phyloP scores from a whole-genome alignment of 2,329 filamentous ascomycete genomes.

The Venturia oleaginea region DNA sequence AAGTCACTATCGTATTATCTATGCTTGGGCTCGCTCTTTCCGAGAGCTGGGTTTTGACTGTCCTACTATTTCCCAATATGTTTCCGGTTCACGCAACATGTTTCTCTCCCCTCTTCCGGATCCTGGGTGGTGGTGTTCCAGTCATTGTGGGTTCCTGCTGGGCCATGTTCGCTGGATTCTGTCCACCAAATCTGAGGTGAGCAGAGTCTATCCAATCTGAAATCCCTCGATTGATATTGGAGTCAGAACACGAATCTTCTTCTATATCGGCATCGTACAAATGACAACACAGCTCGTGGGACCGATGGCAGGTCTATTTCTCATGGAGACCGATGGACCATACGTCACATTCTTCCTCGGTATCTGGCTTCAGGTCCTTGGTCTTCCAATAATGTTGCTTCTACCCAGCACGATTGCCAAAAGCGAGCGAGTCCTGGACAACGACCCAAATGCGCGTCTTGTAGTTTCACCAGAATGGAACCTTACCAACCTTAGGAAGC shows the following conservation, averaged over 20 bases:
- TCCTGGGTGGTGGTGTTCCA: slow-evolving; percentile 1
- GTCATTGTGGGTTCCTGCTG: background rate
- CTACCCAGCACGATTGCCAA: background rate
- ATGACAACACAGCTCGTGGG: background rate
- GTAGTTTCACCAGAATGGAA: background rate
- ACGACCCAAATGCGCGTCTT: background rate
- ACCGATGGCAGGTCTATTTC: background rate
- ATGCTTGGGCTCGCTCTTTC: background rate
- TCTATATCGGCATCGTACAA: background rate
- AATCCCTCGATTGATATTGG: background rate
- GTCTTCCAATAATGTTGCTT: background rate
- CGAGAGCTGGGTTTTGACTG: background rate
- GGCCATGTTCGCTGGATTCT: background rate
- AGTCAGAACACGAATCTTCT: slow-evolving; percentile 8
- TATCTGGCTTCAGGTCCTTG: background rate
- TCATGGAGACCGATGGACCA: background rate
- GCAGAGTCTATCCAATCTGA: background rate
- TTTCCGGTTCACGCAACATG: slow-evolving; percentile 1
- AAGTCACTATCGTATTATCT: background rate
- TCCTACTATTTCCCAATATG: background rate
- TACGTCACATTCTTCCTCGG: background rate
- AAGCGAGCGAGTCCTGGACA: background rate
- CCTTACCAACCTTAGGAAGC: background rate
- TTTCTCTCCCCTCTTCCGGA: background rate
- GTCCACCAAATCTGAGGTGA: background rate